Evolutionary conservation across 441 rosid species (phyloP).

Genomic region (Oxalis stricta): DNA sequence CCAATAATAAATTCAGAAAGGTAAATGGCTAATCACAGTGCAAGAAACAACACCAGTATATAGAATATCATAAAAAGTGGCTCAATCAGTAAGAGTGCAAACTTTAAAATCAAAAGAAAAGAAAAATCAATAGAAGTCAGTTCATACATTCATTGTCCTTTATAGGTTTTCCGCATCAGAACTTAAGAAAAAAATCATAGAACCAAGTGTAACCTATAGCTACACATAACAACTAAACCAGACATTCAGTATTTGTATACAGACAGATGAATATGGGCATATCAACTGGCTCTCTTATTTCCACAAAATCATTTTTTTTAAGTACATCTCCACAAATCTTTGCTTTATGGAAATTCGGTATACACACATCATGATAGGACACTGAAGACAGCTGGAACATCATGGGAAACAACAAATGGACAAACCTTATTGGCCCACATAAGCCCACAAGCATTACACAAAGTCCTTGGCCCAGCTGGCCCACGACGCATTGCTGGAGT

Average conservation of each 20-base stretch:
- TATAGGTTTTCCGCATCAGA: too few relatives aligned
- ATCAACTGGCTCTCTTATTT: too few relatives aligned
- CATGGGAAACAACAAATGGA: not conserved
- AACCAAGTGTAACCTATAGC: too few relatives aligned
- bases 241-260: too few relatives aligned
- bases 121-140: not conserved
- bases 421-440: constrained; percentile 82
- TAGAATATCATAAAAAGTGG: not conserved
- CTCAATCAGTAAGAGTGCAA: not conserved
- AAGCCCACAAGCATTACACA: constrained; percentile 74
- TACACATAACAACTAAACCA: too few relatives aligned
- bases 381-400: not conserved
- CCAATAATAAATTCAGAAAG: too few relatives aligned
- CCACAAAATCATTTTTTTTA: too few relatives aligned
- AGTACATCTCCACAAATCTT: not conserved
- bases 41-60: not conserved
- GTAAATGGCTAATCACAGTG: constrained; percentile 3
- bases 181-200: too few relatives aligned
- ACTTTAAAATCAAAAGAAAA: not conserved
- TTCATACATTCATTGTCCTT: too few relatives aligned
- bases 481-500: constrained; percentile 87
- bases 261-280: too few relatives aligned
- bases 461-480: constrained; percentile 74
- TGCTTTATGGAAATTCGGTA: not conserved
- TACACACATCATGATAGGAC: not conserved